Conservation (phyloP, 1,284 basidiomycete species). For the Moniliophthora roreri region DNA sequence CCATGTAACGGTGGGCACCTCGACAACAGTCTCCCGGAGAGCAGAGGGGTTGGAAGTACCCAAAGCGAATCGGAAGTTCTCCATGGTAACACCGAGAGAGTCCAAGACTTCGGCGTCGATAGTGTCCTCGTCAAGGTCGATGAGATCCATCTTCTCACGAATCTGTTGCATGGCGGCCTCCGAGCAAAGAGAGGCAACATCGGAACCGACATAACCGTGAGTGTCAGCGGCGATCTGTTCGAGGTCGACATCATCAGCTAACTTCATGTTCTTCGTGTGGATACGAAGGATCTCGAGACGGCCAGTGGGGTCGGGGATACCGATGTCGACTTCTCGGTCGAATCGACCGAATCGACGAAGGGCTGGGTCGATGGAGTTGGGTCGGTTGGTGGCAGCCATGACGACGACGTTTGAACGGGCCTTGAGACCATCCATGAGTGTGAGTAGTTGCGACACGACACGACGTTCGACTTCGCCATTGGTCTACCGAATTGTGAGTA, state of each 20-base stretch:
- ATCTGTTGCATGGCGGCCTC: constrained; percentile 99
- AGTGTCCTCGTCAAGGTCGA: constrained; percentile 91
- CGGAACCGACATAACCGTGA: constrained; percentile 98
- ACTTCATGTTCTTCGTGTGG: constrained; percentile 99
- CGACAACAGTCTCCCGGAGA: constrained; percentile 94
- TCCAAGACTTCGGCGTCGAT: constrained; percentile 97
- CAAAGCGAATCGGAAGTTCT: constrained; percentile 97
- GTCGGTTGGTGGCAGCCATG: constrained; percentile 98
- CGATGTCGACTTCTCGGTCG: constrained; percentile 99
- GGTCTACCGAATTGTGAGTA: constrained; percentile 54
- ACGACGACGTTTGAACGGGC: constrained; percentile 99
- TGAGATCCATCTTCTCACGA: constrained; percentile 97
- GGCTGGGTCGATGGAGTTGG: constrained; percentile 98
- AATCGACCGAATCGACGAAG: constrained; percentile 98
- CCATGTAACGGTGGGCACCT: constrained; percentile 89
- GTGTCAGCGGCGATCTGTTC: constrained; percentile 99
- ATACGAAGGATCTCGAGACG: constrained; percentile 98
- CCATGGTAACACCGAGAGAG: constrained; percentile 95
- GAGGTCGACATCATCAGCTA: constrained; percentile 96
- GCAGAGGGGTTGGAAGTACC: constrained; percentile 96
- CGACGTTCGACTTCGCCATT: constrained; percentile 99
- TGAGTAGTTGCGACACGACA: constrained; percentile 96
- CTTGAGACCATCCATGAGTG: constrained; percentile 98
- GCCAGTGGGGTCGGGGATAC: constrained; percentile 97
- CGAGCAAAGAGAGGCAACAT: constrained; percentile 94